A percentile compares a stretch with the other conserved stretches of the same genome.
These are phyloP conservation scores for Setaria viridis DNA, from an alignment of 202 grass and related monocot genomes.

Conservation along the genomic window DNA sequence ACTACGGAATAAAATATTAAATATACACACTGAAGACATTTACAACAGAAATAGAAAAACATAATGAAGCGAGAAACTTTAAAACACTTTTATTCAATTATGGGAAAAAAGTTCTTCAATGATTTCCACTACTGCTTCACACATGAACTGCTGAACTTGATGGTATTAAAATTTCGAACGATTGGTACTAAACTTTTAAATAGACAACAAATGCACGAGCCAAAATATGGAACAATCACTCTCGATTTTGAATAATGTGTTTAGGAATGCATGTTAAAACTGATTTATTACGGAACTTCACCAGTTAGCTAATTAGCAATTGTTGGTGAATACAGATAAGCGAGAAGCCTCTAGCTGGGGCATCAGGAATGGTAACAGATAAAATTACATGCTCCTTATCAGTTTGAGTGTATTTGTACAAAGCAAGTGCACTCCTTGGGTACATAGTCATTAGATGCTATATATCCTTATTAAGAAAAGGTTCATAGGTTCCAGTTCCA, in stretches of 20 bases:
- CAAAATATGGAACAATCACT: neutral
- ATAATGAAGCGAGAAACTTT: neutral
- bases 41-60: too few species aligned
- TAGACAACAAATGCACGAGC: neutral
- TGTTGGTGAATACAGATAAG: neutral
- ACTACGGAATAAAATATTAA: too few species aligned
- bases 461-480: neutral
- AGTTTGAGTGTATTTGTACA: neutral
- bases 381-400: neutral
- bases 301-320: neutral
- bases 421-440: neutral
- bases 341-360: neutral
- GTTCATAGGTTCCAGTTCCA: neutral
- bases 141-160: neutral
- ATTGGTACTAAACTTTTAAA: neutral
- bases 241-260: neutral
- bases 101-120: neutral
- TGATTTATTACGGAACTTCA: neutral
- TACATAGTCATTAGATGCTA: neutral
- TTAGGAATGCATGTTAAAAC: neutral
- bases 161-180: neutral
- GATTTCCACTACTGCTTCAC: neutral
- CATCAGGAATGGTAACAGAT: neutral
- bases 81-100: neutral
- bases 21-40: too few species aligned